A percentile compares a stretch with the other conserved stretches of the same genome.
Evolutionary conservation across 768 basidiomycete genomes (phyloP).

Genomic region (Mycena rebaudengoi): DNA sequence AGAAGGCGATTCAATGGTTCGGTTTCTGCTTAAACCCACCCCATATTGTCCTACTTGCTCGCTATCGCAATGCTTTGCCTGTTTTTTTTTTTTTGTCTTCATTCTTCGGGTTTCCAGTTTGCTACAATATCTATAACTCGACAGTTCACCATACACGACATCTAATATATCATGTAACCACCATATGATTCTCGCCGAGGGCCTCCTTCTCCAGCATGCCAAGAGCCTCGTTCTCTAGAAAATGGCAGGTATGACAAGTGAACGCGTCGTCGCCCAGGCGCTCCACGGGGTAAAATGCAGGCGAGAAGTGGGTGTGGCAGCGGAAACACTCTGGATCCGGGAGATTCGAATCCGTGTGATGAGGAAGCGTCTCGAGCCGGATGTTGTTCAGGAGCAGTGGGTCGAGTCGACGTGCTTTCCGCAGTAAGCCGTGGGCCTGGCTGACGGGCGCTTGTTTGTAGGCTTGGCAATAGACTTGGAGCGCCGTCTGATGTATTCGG

Average conservation of each 20-base stretch:
- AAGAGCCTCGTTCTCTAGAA: slow-evolving; percentile 37
- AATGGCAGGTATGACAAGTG: slow-evolving; percentile 59
- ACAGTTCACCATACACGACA: too few species aligned
- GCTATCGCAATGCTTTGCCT: too few species aligned
- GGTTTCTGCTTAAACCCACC: too few species aligned
- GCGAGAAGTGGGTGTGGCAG: slow-evolving; percentile 78
- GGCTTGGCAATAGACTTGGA: slow-evolving; percentile 85
- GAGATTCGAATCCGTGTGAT: slow-evolving; percentile 25
- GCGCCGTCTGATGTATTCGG: slow-evolving; percentile 70
- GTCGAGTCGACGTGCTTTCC: slow-evolving; percentile 90
- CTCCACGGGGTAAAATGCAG: slow-evolving; percentile 68
- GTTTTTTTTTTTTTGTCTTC: too few species aligned
- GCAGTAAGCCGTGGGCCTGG: slow-evolving; percentile 85
- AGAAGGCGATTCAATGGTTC: too few species aligned
- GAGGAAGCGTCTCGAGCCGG: slow-evolving; percentile 45
- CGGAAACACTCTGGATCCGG: slow-evolving; percentile 59
- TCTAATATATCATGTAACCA: slow-evolving; percentile 18
- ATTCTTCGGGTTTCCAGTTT: too few species aligned
- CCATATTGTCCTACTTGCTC: too few species aligned
- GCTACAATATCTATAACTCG: too few species aligned
- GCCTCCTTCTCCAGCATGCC: slow-evolving; percentile 33
- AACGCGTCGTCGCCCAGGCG: slow-evolving; percentile 18
- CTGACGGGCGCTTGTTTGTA: slow-evolving; percentile 83
- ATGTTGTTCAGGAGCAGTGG: slow-evolving; percentile 58
- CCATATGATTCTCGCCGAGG: slow-evolving; percentile 34